Base-by-base conservation (phyloP, 2,329 filamentous ascomycete genomes). In the Pseudohalonectria lignicola region DNA sequence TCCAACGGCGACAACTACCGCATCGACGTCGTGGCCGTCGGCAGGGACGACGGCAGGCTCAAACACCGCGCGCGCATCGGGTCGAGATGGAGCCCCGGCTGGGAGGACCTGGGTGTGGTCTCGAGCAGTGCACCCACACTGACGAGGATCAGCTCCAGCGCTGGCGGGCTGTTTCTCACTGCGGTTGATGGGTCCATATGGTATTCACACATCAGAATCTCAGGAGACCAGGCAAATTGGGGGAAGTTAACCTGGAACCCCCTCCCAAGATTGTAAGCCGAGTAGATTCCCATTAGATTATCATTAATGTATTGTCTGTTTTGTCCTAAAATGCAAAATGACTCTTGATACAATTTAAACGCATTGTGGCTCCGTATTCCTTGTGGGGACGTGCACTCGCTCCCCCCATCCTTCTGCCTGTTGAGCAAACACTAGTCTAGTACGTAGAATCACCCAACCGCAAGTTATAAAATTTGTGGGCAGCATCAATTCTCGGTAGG, bases 21-120 rank as follows among this genome's bases (percentile, higher is more conserved):
- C 26, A 4, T 37, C 8, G 36, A 37, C 9, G 13, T 37, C n/a
- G 36, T 37, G 4, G 36, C 36, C 18, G 36, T 37, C n/a, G 28
- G 36, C 15, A 37, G 26, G 13, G 15, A 30, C 15, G 36, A 37
- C 26, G 36, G 36, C 8, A 37, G 12, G 19, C 28, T 37, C 8
- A 37, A 37, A 19, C 36, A 37, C 23, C 18, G 12, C 3, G 36
- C 26, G 5, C 12, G 31, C 9, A 21, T 37, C 16, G 13, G 15
- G 4, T 10, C 29, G 13, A 12, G 12, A 7, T 26, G 23, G 23
- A 12, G 23, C 23, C n/a, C 28, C 8, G n/a, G 29, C n/a, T 37
- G 36, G 36, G 36, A 37, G 19, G 36, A 37, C 15, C 28, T 37
- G 3, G 36, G 36, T 13, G 20, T 23, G 4, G 4, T 15, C 13